phyloP scores from a whole-genome alignment of 176 grass and related monocot species.

The Carex cristatella region DNA sequence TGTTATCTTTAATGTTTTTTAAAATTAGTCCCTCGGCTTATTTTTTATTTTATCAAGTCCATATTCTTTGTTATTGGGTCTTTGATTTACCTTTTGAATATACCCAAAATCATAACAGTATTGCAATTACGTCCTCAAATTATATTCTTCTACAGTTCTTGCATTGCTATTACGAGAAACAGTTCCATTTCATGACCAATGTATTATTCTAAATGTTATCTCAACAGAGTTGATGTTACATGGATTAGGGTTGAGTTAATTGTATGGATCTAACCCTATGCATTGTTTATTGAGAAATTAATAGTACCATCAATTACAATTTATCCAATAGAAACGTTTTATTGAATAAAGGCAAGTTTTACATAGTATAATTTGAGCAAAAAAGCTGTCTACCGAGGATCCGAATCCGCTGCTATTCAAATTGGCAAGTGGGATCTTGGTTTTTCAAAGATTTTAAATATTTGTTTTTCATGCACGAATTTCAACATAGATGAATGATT shows the following conservation, averaged over 20 bases:
- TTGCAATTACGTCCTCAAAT: background rate
- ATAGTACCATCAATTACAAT: background rate
- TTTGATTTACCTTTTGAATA: background rate
- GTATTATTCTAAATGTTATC: background rate
- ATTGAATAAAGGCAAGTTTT: background rate
- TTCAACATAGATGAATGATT: too few species aligned
- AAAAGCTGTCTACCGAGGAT: background rate
- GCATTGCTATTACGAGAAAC: background rate
- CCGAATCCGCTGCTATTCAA: too few species aligned
- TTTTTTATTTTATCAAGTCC: background rate
- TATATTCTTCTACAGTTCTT: background rate
- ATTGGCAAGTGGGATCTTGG: too few species aligned
- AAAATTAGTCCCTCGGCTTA: background rate
- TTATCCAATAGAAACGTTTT: background rate
- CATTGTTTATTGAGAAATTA: background rate
- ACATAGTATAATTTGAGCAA: background rate
- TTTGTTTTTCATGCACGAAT: too few species aligned
- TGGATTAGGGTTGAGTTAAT: background rate
- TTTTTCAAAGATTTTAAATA: too few species aligned
- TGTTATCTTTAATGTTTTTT: background rate
- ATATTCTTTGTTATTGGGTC: background rate
- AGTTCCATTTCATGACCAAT: background rate
- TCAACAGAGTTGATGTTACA: background rate
- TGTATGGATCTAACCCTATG: background rate
- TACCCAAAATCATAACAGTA: background rate